These are phyloP conservation scores for Metrosideros polymorpha DNA, from an alignment of 441 rosid species.

Conservation along the genomic window DNA sequence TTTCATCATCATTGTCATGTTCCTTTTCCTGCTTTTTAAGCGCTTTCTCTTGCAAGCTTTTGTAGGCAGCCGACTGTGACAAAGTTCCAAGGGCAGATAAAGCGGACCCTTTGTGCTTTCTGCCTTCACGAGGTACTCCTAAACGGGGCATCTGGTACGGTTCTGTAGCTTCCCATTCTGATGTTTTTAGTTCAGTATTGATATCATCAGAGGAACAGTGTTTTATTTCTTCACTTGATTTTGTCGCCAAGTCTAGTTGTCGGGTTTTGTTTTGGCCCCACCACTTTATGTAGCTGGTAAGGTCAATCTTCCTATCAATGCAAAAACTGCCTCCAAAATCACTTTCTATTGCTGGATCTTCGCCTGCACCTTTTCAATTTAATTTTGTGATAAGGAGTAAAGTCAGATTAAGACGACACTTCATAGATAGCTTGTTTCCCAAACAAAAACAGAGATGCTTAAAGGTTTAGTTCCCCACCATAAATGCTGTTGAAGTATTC, in stretches of 20 bases:
- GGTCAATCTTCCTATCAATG: constrained; percentile 77
- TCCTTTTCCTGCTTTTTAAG: constrained; percentile 46
- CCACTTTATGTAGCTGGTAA: constrained; percentile 85
- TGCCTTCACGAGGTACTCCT: constrained; percentile 38
- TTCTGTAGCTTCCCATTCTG: constrained; percentile 64
- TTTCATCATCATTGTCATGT: constrained; percentile 66
- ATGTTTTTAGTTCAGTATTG: constrained; percentile 61
- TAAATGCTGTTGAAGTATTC: constrained; percentile 62
- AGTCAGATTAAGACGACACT: not conserved
- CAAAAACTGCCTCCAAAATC: constrained; percentile 63
- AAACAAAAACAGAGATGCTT: not conserved
- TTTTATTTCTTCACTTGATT: constrained; percentile 58
- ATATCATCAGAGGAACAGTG: constrained; percentile 47
- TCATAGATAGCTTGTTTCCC: not conserved
- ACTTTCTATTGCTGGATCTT: constrained; percentile 60
- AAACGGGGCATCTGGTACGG: constrained; percentile 84
- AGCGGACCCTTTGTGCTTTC: constrained; percentile 37
- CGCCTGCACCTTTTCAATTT: constrained; percentile 42
- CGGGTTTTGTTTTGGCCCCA: constrained; percentile 71
- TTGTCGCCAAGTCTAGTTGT: constrained; percentile 55
- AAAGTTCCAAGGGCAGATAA: constrained; percentile 70
- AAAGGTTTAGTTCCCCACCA: constrained; percentile 32
- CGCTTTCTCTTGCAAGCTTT: constrained; percentile 72
- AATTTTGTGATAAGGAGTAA: constrained; percentile 1
- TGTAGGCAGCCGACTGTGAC: constrained; percentile 77